Conservation (phyloP, 1,284 basidiomycete genomes). For the Cutaneotrichosporon sp. region DNA sequence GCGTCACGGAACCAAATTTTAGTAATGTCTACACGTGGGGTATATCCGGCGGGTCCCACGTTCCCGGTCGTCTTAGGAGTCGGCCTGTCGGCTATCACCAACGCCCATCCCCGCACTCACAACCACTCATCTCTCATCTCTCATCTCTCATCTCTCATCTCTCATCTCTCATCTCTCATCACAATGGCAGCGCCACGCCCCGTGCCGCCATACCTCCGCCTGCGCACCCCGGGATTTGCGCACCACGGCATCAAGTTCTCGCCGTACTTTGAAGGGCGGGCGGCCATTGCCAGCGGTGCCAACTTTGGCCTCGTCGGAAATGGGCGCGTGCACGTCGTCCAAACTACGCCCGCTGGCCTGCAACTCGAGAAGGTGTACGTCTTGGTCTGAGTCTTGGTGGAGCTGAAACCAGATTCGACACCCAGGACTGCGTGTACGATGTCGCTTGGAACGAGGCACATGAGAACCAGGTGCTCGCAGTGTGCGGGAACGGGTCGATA, state of each 20-base stretch:
- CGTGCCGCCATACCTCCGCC: slow-evolving; percentile 21
- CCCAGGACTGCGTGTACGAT: slow-evolving; percentile 91
- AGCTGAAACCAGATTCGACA: slow-evolving; percentile 68
- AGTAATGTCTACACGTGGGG: background rate
- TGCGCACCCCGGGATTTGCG: slow-evolving; percentile 73
- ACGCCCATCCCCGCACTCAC: background rate
- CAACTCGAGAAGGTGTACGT: slow-evolving; percentile 68
- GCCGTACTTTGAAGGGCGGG: slow-evolving; percentile 76
- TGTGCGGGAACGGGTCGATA: slow-evolving; percentile 86
- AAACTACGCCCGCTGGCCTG: slow-evolving; percentile 58
- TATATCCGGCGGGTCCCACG: background rate
- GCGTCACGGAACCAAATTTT: slow-evolving; percentile 13
- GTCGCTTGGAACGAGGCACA: slow-evolving; percentile 89
- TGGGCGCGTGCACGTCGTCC: slow-evolving; percentile 74
- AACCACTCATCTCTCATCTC: too few species aligned
- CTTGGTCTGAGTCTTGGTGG: background rate
- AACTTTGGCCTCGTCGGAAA: slow-evolving; percentile 97
- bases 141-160: background rate
- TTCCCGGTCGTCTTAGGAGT: background rate
- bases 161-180: slow-evolving; percentile 1
- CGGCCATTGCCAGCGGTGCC: slow-evolving; percentile 85
- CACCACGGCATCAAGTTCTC: slow-evolving; percentile 89
- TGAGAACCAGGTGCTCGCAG: slow-evolving; percentile 85
- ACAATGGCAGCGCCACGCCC: slow-evolving; percentile 1
- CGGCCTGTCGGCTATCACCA: slow-evolving; percentile 3